These are phyloP conservation scores for Chenopodium album DNA, from an alignment of 148 eudicot genomes.

Conservation along the genomic window DNA sequence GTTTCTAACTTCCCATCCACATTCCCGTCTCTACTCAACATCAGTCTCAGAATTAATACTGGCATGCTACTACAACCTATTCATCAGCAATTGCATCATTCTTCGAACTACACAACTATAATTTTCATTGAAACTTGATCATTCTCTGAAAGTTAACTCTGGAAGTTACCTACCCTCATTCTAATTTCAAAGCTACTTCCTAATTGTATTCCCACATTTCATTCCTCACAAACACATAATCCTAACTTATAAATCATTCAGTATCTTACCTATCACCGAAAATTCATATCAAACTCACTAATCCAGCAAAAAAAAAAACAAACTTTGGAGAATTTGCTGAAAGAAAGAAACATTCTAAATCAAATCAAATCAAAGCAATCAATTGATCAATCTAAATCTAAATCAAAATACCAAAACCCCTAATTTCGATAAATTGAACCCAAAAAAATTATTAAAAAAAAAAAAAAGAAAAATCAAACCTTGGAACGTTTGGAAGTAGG, in stretches of 20 bases:
- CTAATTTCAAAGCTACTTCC: not conserved
- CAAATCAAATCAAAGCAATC: too few species aligned
- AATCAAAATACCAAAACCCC: conserved; percentile 3
- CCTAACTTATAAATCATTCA: not conserved
- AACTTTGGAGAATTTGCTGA: not conserved
- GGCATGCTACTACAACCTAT: not conserved
- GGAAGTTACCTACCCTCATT: not conserved
- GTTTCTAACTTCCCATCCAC: not conserved
- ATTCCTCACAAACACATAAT: not conserved
- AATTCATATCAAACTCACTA: not conserved
- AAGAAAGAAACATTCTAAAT: too few species aligned
- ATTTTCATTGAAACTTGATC: not conserved
- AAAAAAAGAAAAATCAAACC: conserved; percentile 26
- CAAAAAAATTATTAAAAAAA: too few species aligned
- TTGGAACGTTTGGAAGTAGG: conserved; percentile 67
- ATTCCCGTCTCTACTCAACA: not conserved
- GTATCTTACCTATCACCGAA: not conserved
- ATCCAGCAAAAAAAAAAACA: not conserved
- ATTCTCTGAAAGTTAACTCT: not conserved
- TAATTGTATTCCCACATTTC: not conserved
- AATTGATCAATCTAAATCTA: too few species aligned
- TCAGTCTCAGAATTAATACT: too few species aligned
- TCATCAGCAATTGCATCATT: not conserved
- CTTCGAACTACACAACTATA: not conserved
- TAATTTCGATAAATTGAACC: not conserved